Evolutionary conservation across 2,329 filamentous ascomycete species (phyloP), one percentile per base, ranked within the genome.

Genomic region (Sarocladiaceae sp.): DNA sequence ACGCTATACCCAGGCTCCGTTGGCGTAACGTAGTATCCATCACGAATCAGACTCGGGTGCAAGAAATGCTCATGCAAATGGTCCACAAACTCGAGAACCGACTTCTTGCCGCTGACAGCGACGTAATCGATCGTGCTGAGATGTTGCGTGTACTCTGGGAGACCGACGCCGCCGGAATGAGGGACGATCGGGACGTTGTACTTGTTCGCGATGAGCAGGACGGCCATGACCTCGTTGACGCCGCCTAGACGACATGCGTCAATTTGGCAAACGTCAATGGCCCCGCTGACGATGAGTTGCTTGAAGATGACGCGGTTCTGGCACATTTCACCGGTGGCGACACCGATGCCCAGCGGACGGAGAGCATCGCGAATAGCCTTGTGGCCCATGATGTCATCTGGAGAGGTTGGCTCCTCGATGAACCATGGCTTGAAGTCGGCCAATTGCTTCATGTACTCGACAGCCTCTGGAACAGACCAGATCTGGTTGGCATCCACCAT

Each of bases 281-380:
- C 89, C 49, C 87, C 87, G 2, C 82, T 77, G 65, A 86, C 82
- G 49, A 96, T 80, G 55, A 96, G 81, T 71, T 96, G 91, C 79
- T 96, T 96, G 81, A 96, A 96, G 61, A 96, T 83, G 58, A 96
- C 88, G 33, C 91, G 84, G 76, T 96, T 96, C 75, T 96, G 91
- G 74, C 90, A 94, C 89, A 95, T 95, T 74, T 96, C 91, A 57
- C 91, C 91, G 0, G 91, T 96, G 5, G 91, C 91, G 5, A 96
- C 91, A 53, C 89, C 89, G 60, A 96, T 89, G 53, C 81, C 82
- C 63, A 83, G 76, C 0, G 87, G 84, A 61, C 80, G 79, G 11
- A 96, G 82, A 3, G 90, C 90, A 56, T 93, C 86, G 50, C 88
- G 83, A 61, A 96, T 84, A 3, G 88, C 86, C 64, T 88, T 89